Conservation (phyloP, 768 basidiomycete genomes). For the Ramaria rubella region DNA sequence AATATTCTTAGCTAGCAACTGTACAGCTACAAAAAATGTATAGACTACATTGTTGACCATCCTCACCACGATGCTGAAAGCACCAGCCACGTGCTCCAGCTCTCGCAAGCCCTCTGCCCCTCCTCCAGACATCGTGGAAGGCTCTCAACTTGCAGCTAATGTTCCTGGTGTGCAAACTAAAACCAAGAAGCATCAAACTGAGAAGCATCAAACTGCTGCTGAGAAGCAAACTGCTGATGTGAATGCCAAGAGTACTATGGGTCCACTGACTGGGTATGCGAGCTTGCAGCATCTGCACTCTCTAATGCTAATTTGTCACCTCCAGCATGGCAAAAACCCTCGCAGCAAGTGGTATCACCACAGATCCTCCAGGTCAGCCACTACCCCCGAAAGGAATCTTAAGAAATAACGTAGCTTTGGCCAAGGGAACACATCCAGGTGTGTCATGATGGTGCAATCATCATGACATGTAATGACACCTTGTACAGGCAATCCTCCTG, state of each 20-base stretch:
- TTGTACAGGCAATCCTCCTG: neutral
- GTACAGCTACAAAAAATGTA: neutral
- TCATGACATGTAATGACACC: neutral
- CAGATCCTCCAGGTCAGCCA: neutral
- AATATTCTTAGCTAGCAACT: neutral
- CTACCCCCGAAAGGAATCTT: neutral
- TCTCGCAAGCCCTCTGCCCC: too few relatives aligned
- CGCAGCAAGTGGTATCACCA: neutral
- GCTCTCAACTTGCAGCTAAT: neutral
- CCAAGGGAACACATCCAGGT: too few relatives aligned
- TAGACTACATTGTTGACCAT: neutral
- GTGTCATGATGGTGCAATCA: neutral
- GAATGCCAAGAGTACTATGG: neutral
- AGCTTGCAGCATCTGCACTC: neutral
- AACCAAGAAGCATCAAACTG: neutral
- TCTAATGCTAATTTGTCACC: neutral
- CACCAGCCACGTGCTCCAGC: too few relatives aligned
- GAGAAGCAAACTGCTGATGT: neutral
- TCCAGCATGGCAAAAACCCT: neutral
- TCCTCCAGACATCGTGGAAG: neutral
- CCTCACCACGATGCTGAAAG: neutral
- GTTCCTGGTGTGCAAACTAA: neutral
- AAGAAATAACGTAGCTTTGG: neutral
- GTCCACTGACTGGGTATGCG: neutral
- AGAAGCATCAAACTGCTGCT: neutral